Base-by-base conservation (phyloP, 805 yeast species). In the Schwanniomyces yamadae region DNA sequence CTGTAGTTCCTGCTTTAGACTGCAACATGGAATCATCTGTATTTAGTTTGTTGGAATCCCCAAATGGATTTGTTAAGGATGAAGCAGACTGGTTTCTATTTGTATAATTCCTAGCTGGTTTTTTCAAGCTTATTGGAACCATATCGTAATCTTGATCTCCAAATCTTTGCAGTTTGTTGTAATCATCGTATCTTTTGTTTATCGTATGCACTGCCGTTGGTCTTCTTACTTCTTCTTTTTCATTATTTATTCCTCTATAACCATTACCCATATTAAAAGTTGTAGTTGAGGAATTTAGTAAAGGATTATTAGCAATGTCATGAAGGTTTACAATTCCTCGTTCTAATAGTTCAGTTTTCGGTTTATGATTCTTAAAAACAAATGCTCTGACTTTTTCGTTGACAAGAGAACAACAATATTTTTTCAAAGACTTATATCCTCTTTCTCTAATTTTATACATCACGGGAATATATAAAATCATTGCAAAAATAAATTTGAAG, bases 321-420 rank as follows among this genome's bases (percentile, higher is more conserved):
- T 42, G 27, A 17, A 39, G 36, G 33, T 57, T 47, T 37, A 61
- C 44, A 19, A 60, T 44, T 6, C 66, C 65, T 36, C 53, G 54
- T 17, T 52, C 53, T 26, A 63, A 45, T 25, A 65, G 53, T 42
- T 60, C 64, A 18, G 45, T 45, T 44, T 55, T 58, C 10, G 69
- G 54, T 46, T 60, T 62, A 49, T 64, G 71, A 45, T 64, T 54
- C 36, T 61, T 62, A 37, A 55, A 58, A 3, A 80, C 80, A 41
- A 82, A 55, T 19, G 57, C 52, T 38, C 79, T 73, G 15, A 84
- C 79, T 20, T 75, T 71, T 20, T 71, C 67, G 52, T 81, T 80
- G 34, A 82, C 78, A 21, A 77, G 67, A 8, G 66, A 49, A 53
- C 82, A 79, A 50, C 85, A 82, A 55, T 73, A 82, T 42, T 77